These are phyloP conservation scores for Blakeslea trispora DNA, from an alignment of 371 early-diverging fungal species.

Conservation along the genomic window DNA sequence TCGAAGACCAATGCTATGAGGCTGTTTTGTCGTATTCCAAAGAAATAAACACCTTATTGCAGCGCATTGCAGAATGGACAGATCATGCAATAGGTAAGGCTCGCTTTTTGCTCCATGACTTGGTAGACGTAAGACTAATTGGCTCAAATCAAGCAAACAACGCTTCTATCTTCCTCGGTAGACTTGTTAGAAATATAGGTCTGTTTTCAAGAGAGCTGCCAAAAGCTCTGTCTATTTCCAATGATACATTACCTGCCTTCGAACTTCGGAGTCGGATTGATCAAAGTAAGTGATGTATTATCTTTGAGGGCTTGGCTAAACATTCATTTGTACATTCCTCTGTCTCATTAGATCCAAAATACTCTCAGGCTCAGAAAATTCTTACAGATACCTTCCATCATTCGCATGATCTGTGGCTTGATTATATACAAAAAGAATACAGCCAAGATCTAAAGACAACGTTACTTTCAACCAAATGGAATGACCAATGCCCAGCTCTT, in stretches of 20 bases:
- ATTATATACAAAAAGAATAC: constrained; percentile 31
- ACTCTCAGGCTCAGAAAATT: constrained; percentile 21
- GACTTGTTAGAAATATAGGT: constrained; percentile 38
- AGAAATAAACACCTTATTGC: constrained; percentile 12
- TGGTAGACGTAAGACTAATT: not conserved
- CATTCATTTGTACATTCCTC: no score
- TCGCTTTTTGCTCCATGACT: no score
- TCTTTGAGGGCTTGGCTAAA: no score
- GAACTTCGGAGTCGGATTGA: constrained; percentile 35
- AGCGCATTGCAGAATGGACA: constrained; percentile 19
- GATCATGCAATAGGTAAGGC: constrained; percentile 18
- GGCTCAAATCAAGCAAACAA: constrained; percentile 21
- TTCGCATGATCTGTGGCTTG: constrained; percentile 51
- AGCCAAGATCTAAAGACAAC: constrained; percentile 13
- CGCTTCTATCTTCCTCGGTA: constrained; percentile 34
- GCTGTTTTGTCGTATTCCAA: constrained; percentile 20
- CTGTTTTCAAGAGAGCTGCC: constrained; percentile 38
- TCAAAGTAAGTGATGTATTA: constrained; percentile 31
- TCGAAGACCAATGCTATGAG: constrained; percentile 28
- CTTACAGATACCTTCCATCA: constrained; percentile 26
- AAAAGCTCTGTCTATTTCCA: constrained; percentile 20
- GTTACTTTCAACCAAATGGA: constrained; percentile 25
- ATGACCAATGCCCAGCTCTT: constrained; percentile 35
- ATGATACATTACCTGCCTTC: constrained; percentile 20
- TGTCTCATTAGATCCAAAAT: constrained; percentile 32